A percentile compares a stretch with the other conserved stretches of the same genome.
phyloP scores from a whole-genome alignment of 441 rosid species.

The Adansonia grandidieri region DNA sequence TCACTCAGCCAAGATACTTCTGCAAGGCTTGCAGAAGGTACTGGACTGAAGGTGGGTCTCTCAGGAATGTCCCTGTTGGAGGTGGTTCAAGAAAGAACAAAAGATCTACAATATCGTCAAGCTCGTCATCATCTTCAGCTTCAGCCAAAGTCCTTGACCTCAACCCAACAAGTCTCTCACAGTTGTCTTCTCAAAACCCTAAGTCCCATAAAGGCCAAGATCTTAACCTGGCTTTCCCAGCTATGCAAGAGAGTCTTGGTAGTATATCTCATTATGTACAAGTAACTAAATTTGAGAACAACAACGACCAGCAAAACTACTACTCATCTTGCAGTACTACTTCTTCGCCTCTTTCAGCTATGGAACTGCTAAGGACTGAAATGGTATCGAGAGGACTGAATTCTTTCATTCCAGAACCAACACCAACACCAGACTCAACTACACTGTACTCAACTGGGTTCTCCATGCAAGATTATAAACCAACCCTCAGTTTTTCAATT shows the following conservation, averaged over 20 bases:
- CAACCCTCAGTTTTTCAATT: conserved; percentile 57
- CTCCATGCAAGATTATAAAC: conserved; percentile 67
- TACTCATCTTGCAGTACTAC: neutral
- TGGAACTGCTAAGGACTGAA: conserved; percentile 53
- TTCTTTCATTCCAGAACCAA: conserved; percentile 44
- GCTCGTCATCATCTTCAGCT: conserved; percentile 46
- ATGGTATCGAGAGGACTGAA: conserved; percentile 49
- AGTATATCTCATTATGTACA: conserved; percentile 33
- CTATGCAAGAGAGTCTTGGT: conserved; percentile 49
- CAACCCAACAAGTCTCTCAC: conserved; percentile 58
- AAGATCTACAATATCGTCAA: conserved; percentile 53
- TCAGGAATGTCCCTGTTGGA: conserved; percentile 88
- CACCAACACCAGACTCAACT: conserved; percentile 53
- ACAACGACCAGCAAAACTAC: neutral
- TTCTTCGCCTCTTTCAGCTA: too few species aligned
- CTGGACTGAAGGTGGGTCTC: too few species aligned
- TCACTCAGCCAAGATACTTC: too few species aligned
- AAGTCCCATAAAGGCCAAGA: too few species aligned
- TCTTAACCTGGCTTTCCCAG: conserved; percentile 60
- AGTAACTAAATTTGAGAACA: conserved; percentile 47
- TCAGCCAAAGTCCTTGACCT: conserved; percentile 68
- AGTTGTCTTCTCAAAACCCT: too few species aligned
- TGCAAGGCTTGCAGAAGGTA: too few species aligned
- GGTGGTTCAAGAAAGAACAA: conserved; percentile 83
- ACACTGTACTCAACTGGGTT: conserved; percentile 56